Conservation (phyloP, 495 filamentous ascomycete species). For the Apodospora peruviana region DNA sequence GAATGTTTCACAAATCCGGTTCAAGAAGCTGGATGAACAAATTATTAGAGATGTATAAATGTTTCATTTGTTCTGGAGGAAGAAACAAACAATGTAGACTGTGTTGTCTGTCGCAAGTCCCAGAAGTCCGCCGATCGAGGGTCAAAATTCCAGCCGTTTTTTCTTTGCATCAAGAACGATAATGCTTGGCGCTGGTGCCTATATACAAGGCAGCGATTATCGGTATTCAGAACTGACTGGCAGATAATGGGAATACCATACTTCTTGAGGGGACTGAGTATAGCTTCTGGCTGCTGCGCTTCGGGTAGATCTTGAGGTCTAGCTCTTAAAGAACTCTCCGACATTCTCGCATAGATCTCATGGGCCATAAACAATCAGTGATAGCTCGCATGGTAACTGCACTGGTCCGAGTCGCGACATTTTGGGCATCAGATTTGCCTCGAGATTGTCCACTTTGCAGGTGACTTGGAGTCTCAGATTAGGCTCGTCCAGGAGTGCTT, state of each 20-base stretch:
- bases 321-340: slow-evolving; percentile 26
- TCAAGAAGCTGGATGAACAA: neutral
- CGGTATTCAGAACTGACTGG: too few relatives aligned
- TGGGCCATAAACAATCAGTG: slow-evolving; percentile 26
- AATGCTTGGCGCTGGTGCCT: slow-evolving; percentile 42
- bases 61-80: neutral
- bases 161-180: slow-evolving; percentile 36
- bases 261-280: neutral
- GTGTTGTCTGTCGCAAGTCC: too few relatives aligned
- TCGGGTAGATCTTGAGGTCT: slow-evolving; percentile 29
- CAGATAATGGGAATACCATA: neutral
- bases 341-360: slow-evolving; percentile 22
- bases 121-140: too few relatives aligned
- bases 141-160: slow-evolving; percentile 33
- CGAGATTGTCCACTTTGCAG: too few relatives aligned
- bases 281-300: slow-evolving; percentile 19
- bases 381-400: too few relatives aligned
- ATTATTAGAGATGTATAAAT: neutral
- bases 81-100: slow-evolving; percentile 11
- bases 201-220: neutral
- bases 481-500: slow-evolving; percentile 13
- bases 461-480: slow-evolving; percentile 7
- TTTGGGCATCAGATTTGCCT: too few relatives aligned
- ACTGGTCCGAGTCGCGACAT: too few relatives aligned
- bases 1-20: neutral